Percentiles rank a stretch among this genome's conserved stretches.
Evolutionary conservation across 1,284 basidiomycete genomes (phyloP).

Genomic region (Trichosporon sp.): DNA sequence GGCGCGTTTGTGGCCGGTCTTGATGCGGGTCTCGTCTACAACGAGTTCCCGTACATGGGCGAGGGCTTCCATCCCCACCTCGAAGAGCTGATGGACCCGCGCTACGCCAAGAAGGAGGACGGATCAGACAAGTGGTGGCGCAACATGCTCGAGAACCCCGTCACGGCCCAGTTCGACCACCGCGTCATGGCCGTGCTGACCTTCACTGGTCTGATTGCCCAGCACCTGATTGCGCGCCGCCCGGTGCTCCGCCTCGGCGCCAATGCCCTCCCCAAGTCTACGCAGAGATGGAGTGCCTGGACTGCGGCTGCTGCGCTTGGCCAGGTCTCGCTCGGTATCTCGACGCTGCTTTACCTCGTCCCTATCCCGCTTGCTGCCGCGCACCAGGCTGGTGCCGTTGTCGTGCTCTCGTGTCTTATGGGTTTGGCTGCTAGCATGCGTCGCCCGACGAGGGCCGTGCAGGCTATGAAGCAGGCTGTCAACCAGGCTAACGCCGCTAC

Average conservation of each 20-base stretch:
- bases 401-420: constrained; percentile 80
- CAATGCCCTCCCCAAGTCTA: constrained; percentile 67
- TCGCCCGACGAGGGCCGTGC: constrained; percentile 69
- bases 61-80: constrained; percentile 78
- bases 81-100: constrained; percentile 77
- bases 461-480: constrained; percentile 30
- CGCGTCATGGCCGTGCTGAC: constrained; percentile 83
- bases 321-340: constrained; percentile 87
- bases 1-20: constrained; percentile 97
- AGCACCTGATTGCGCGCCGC: constrained; percentile 65
- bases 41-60: constrained; percentile 98
- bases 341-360: constrained; percentile 90
- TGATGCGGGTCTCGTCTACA: constrained; percentile 94
- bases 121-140: constrained; percentile 81
- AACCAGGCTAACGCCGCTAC: constrained; percentile 15
- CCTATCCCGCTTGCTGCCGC: constrained; percentile 87
- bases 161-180: constrained; percentile 96
- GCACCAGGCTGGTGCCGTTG: constrained; percentile 93
- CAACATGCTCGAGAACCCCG: constrained; percentile 95
- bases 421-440: constrained; percentile 74
- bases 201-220: constrained; percentile 68
- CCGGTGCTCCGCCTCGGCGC: constrained; percentile 60
- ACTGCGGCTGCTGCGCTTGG: constrained; percentile 81
- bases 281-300: constrained; percentile 65
- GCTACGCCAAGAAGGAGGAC: constrained; percentile 71